phyloP scores from a whole-genome alignment of 106 monocot species.

The Vanilla planifolia region DNA sequence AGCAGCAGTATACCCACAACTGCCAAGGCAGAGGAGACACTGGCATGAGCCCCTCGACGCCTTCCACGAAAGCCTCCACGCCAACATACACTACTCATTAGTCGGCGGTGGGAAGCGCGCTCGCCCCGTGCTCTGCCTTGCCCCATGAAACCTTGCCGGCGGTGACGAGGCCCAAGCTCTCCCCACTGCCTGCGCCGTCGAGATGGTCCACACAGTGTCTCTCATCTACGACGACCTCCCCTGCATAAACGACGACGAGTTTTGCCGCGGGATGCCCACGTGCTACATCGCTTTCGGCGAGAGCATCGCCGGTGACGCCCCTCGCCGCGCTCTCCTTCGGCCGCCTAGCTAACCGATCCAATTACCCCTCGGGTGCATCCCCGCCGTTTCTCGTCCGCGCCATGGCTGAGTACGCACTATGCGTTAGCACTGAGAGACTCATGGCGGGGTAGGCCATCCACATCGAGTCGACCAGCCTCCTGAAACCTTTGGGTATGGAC shows the following conservation, averaged over 20 bases:
- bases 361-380: not conserved
- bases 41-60: too few species aligned
- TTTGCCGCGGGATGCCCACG: conserved; percentile 29
- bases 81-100: too few species aligned
- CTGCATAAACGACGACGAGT: conserved; percentile 34
- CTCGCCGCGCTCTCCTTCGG: too few species aligned
- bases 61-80: too few species aligned
- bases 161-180: conserved; percentile 20
- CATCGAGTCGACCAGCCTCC: conserved; percentile 37
- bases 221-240: conserved; percentile 50
- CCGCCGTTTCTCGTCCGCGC: conserved; percentile 30
- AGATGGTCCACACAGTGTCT: conserved; percentile 50
- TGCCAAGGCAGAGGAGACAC: too few species aligned
- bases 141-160: conserved; percentile 30
- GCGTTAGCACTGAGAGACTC: conserved; percentile 36
- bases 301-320: conserved; percentile 37
- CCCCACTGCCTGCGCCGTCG: conserved; percentile 22
- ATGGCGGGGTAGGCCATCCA: conserved; percentile 63
- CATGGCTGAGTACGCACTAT: conserved; percentile 28
- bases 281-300: conserved; percentile 33
- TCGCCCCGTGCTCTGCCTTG: too few species aligned
- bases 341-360: too few species aligned
- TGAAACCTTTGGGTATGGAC: conserved; percentile 5
- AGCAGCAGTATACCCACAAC: too few species aligned
- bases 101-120: too few species aligned